A percentile compares a stretch with the other conserved stretches of the same genome.
phyloP scores from a whole-genome alignment of 306 rosid species.

The Malus orientalis region DNA sequence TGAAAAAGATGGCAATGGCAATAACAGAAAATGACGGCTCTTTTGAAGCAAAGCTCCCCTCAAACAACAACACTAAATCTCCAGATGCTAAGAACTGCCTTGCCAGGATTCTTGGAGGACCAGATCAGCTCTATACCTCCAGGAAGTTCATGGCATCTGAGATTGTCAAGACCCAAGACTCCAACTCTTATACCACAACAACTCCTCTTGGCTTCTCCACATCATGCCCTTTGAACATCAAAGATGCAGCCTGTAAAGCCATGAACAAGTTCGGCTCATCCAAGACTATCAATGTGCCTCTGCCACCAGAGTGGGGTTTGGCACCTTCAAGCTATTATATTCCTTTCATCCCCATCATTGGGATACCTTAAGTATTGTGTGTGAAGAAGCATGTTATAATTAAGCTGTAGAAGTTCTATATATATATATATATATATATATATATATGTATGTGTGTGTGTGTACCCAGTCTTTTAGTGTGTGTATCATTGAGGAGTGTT shows the following conservation, averaged over 20 bases:
- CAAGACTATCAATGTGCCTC: slow-evolving; percentile 54
- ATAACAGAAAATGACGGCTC: slow-evolving; percentile 54
- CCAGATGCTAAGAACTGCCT: slow-evolving; percentile 29
- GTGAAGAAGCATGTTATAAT: not conserved
- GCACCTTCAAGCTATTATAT: slow-evolving; percentile 68
- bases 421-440: no score
- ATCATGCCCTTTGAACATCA: slow-evolving; percentile 38
- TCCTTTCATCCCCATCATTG: slow-evolving; percentile 81
- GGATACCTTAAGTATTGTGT: slow-evolving; percentile 52
- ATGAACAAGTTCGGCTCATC: slow-evolving; percentile 36
- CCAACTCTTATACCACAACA: slow-evolving; percentile 40
- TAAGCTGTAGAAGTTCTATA: not conserved
- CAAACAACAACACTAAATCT: slow-evolving; percentile 5
- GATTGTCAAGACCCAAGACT: slow-evolving; percentile 28
- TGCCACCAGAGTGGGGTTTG: slow-evolving; percentile 79
- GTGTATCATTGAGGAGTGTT: not conserved
- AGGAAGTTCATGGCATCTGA: slow-evolving; percentile 29
- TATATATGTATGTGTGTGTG: no score
- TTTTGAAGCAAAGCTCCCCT: slow-evolving; percentile 44
- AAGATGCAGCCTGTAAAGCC: slow-evolving; percentile 22
- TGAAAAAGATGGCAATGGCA: slow-evolving; percentile 29
- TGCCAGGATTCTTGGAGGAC: slow-evolving; percentile 59
- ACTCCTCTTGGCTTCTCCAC: slow-evolving; percentile 51
- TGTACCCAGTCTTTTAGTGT: no score
- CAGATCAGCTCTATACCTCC: slow-evolving; percentile 43